Evolutionary conservation across 305 asterid genomes (phyloP).

Genomic region (Vinca major): DNA sequence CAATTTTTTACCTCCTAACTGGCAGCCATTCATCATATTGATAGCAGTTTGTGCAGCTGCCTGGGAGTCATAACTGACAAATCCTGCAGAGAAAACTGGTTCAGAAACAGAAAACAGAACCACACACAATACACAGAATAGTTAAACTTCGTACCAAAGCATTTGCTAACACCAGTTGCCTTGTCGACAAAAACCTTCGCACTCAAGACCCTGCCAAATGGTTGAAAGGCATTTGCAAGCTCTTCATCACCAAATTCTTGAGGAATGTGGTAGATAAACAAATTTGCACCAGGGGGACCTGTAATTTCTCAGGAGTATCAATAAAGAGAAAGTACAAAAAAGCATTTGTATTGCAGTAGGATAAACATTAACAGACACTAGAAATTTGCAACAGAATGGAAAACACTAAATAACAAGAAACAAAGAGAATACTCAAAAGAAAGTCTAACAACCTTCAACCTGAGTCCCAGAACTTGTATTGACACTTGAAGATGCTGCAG

Average conservation of each 20-base stretch:
- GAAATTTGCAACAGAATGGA: background rate
- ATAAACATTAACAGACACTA: background rate
- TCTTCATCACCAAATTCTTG: constrained; percentile 84
- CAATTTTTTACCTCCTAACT: constrained; percentile 79
- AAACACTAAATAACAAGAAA: background rate
- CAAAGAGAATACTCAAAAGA: constrained; percentile 7
- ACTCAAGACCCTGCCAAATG: constrained; percentile 75
- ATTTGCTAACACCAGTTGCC: constrained; percentile 82
- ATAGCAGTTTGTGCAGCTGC: constrained; percentile 77
- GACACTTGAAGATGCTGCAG: constrained; percentile 82
- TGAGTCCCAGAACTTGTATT: constrained; percentile 56
- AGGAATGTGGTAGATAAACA: constrained; percentile 92
- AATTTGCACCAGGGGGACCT: constrained; percentile 95
- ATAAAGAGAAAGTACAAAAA: background rate
- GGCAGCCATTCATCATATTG: constrained; percentile 71
- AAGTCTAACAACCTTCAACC: constrained; percentile 51
- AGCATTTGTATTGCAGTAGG: background rate
- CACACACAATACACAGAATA: background rate
- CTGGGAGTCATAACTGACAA: constrained; percentile 80
- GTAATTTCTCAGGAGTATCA: constrained; percentile 13
- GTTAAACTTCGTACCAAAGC: constrained; percentile 55
- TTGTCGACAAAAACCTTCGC: constrained; percentile 84
- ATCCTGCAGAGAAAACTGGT: constrained; percentile 47
- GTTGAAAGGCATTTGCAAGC: constrained; percentile 69
- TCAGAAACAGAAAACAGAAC: background rate